Base-by-base conservation (phyloP, 768 basidiomycete genomes). In the Termitomyces sp. region DNA sequence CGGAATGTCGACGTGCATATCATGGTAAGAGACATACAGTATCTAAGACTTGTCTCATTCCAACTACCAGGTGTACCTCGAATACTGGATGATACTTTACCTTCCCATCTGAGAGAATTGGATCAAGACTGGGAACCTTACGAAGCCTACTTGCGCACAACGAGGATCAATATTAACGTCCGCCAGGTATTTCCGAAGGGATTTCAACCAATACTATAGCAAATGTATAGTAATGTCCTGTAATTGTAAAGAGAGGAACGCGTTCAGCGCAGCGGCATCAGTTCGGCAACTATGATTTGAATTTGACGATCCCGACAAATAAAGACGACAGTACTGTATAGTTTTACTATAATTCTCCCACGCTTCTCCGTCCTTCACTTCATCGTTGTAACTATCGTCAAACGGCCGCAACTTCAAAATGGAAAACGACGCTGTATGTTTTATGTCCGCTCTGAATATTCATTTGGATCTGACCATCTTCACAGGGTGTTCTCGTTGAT, bases 401-500 rank as follows among this genome's bases (percentile, higher is more conserved):
- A 50, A 65, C 61, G 57, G 60, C 54, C 50, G 32, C 18, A 44
- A 60, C 58, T 54, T 35, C 62, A 65, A 67, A 73, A 93, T 93
- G 91, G 90, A 93, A 85, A 93, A 93, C 89, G 91, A 92, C 73
- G 84, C 87, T 77, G 91, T 90, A 70, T 61, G 86, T 74, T 3
- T 7, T 28, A 16, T 22, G 46, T 20, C n/a, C n/a, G 13, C 36
- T 11, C 30, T 45, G 24, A 16, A 33, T 2, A 3, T 5, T 11
- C 13, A 22, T n/a, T n/a, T 5, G 24, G n/a, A 16, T 32, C 50
- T 63, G n/a, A 55, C 32, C 9, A 3, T n/a, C 11, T 45, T 43
- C 2, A 1, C 20, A 97, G 92, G 96, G 97, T 78, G 82, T 92
- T 73, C 95, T 99, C 74, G 97, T 99, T 71, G 97, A 98, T 83